A percentile compares a stretch with the other conserved stretches of the same genome.
phyloP scores from a whole-genome alignment of 352 stramenopile species.

The Blastocystis sp. region DNA sequence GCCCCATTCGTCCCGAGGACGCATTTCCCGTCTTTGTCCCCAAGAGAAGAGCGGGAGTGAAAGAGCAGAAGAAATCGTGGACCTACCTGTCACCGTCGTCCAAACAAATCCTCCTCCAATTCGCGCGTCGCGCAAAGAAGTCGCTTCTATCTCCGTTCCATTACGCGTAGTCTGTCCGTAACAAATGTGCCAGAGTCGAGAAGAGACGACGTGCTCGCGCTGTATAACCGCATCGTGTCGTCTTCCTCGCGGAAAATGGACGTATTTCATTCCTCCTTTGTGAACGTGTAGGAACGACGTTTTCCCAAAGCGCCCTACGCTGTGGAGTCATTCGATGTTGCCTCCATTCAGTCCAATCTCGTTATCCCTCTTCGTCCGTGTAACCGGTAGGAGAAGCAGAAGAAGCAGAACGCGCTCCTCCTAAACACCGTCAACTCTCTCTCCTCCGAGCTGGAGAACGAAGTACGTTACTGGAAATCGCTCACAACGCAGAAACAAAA shows the following conservation, averaged over 20 bases:
- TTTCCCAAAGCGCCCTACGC: conserved; percentile 22
- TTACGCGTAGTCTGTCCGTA: conserved; percentile 2
- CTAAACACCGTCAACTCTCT: neutral
- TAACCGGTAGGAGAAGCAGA: conserved; percentile 12
- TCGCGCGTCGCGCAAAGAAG: conserved; percentile 15
- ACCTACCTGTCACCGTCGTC: neutral
- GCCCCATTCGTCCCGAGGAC: neutral
- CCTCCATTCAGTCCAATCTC: neutral
- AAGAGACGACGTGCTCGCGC: conserved; percentile 18
- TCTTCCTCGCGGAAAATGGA: conserved; percentile 20
- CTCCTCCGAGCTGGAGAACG: neutral
- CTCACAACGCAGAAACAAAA: neutral
- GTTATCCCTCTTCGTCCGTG: neutral
- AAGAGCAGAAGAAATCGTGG: conserved; percentile 2
- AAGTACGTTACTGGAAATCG: neutral
- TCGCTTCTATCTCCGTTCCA: neutral
- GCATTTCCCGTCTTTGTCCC: conserved; percentile 35
- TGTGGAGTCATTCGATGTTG: conserved; percentile 13
- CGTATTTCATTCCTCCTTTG: neutral
- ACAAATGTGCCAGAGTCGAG: conserved; percentile 11
- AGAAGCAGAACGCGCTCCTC: conserved; percentile 62
- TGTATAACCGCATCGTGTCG: conserved; percentile 20
- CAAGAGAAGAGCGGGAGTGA: neutral
- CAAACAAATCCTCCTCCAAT: conserved; percentile 21
- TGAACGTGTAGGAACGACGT: conserved; percentile 9